Evolutionary conservation across 192 early-diverging fungal species (phyloP), one percentile per base, ranked within the genome.

Genomic region (Radiomyces spectabilis): DNA sequence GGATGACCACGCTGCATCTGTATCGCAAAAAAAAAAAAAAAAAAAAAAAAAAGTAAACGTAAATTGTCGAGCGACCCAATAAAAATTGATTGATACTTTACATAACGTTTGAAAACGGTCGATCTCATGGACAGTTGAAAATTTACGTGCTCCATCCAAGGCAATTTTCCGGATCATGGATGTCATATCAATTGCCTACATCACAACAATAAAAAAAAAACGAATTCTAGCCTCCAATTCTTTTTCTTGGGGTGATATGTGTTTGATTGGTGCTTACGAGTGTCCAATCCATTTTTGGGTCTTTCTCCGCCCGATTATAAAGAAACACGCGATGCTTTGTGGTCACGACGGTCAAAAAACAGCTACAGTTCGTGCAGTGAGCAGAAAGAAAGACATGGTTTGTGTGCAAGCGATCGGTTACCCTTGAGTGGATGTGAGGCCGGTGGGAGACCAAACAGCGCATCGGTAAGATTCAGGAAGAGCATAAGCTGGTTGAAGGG

Each of bases 371-470:
- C 16, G n/a, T 19, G 4, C 5, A 19, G 41, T 42, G n/a, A n/a
- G n/a, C n/a, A 13, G 24, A 44, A 22, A 39, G 24, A 4, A 10
- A 39, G 5, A 9, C 0, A 35, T 37, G 7, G 16, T 51, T 34
- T 18, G 7, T 13, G 18, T 39, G 26, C 9, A 0, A 51, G 32
- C 15, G 4, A 0, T 31, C 10, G 41, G 25, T 52, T 54, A 54
- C 52, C 52, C 52, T 30, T 22, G 15, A 0, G 8, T 18, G 0
- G 3, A 27, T 54, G 52, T 42, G 27, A 54, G 29, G 8, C 32
- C 38, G 19, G 25, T 54, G 10, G 52, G 52, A 15, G 52, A 54
- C 52, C 52, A 54, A 27, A n/a, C n/a, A n/a, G 39, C 22, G 24
- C 15, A 42, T 9, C 52, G 52, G 42, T 21, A 54, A 1, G 7